phyloP scores from a whole-genome alignment of 2,329 filamentous ascomycete species.

The Hypomyces perniciosus region DNA sequence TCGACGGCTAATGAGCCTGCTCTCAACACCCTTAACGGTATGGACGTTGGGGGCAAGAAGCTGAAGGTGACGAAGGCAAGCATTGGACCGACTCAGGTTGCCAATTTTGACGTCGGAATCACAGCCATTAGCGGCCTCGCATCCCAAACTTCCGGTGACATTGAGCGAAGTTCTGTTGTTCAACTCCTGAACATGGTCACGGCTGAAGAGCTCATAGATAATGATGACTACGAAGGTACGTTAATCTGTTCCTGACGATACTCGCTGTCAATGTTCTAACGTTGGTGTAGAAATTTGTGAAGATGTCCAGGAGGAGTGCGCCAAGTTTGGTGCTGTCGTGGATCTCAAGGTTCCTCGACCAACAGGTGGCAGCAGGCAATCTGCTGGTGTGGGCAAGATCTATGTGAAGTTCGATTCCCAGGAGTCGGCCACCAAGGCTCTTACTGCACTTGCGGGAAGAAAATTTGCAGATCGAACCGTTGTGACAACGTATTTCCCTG shows the following conservation, averaged over 20 bases:
- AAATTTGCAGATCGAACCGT: constrained; percentile 97
- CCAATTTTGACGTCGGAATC: constrained; percentile 89
- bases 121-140: constrained; percentile 98
- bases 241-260: neutral
- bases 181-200: constrained; percentile 99
- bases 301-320: constrained; percentile 87
- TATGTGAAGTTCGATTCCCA: constrained; percentile 85
- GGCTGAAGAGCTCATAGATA: constrained; percentile 85
- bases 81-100: constrained; percentile 87
- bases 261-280: constrained; percentile 28
- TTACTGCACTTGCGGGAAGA: constrained; percentile 83
- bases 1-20: constrained; percentile 68
- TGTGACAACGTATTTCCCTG: constrained; percentile 92
- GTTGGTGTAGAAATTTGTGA: constrained; percentile 76
- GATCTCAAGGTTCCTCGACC: constrained; percentile 93
- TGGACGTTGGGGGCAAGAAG: constrained; percentile 83
- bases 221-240: constrained; percentile 87
- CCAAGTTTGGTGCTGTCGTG: constrained; percentile 78
- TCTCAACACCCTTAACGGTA: constrained; percentile 84
- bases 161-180: constrained; percentile 76
- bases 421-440: constrained; percentile 74
- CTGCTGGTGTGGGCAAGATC: constrained; percentile 91
- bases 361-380: constrained; percentile 73
- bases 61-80: constrained; percentile 85
- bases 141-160: constrained; percentile 72